phyloP scores from a whole-genome alignment of 139 green algal genomes.

The Eudorina sp. region DNA sequence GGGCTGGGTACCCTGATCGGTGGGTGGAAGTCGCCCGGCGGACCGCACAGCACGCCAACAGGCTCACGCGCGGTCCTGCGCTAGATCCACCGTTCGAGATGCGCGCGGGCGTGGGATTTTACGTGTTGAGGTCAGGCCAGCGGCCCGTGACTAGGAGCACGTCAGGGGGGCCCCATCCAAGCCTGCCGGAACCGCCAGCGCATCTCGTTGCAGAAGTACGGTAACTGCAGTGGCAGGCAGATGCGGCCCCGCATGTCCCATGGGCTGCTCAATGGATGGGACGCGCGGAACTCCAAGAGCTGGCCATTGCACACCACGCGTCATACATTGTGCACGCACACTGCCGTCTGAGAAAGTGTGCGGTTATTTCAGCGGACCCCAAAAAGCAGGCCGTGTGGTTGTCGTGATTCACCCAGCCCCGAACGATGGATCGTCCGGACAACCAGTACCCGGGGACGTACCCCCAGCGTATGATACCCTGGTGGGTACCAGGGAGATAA shows the following conservation, averaged over 20 bases:
- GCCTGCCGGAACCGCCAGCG: neutral
- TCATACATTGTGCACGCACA: too few relatives aligned
- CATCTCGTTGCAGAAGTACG: too few relatives aligned
- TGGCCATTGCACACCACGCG: too few relatives aligned
- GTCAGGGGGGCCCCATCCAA: neutral
- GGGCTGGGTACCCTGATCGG: neutral
- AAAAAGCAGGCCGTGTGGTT: too few relatives aligned
- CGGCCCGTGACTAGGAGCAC: neutral
- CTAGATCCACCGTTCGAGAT: neutral
- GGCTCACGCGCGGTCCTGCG: neutral
- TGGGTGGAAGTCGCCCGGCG: neutral
- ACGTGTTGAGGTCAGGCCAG: neutral
- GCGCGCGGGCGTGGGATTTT: neutral
- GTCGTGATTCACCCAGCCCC: neutral
- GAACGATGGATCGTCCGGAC: neutral
- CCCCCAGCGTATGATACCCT: neutral
- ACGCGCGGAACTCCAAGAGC: too few relatives aligned
- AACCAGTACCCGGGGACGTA: too few relatives aligned
- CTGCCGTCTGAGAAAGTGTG: too few relatives aligned
- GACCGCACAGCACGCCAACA: neutral
- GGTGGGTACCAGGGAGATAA: too few relatives aligned
- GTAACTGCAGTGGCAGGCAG: too few relatives aligned
- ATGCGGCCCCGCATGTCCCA: too few relatives aligned
- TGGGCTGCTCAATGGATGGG: too few relatives aligned
- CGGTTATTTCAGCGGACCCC: too few relatives aligned